These are phyloP conservation scores for Phytophthora syringae DNA, from an alignment of 352 stramenopile genomes.

Conservation along the genomic window DNA sequence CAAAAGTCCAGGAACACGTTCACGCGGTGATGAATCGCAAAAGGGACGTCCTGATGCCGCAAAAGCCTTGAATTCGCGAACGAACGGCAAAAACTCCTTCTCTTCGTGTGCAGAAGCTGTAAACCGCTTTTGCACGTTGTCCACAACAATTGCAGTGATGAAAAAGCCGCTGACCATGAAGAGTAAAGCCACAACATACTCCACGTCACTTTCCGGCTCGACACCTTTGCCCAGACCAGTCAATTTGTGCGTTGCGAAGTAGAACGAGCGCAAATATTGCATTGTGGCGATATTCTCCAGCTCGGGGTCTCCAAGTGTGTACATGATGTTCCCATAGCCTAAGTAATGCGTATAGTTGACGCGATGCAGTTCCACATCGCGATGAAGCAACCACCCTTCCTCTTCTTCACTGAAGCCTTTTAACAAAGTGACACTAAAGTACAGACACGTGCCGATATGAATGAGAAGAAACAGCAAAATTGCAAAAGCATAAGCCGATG, in stretches of 20 bases:
- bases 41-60: slow-evolving; percentile 47
- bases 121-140: slow-evolving; percentile 64
- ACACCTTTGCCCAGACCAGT: slow-evolving; percentile 47
- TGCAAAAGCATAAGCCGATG: slow-evolving; percentile 25
- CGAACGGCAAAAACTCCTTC: slow-evolving; percentile 60
- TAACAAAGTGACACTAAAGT: slow-evolving; percentile 41
- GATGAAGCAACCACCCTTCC: slow-evolving; percentile 32
- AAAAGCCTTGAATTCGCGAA: slow-evolving; percentile 65
- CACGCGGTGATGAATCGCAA: slow-evolving; percentile 54
- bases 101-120: slow-evolving; percentile 59
- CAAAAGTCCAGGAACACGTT: slow-evolving; percentile 70
- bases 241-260: slow-evolving; percentile 47
- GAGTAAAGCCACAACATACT: slow-evolving; percentile 42
- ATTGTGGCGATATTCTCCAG: slow-evolving; percentile 18
- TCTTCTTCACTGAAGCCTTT: slow-evolving; percentile 35
- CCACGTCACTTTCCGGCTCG: slow-evolving; percentile 40
- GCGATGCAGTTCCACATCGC: slow-evolving; percentile 34
- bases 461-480: slow-evolving; percentile 36
- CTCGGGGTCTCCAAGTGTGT: slow-evolving; percentile 6
- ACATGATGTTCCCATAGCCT: slow-evolving; percentile 7
- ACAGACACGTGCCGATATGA: slow-evolving; percentile 40
- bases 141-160: slow-evolving; percentile 56
- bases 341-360: slow-evolving; percentile 20
- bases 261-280: slow-evolving; percentile 56
- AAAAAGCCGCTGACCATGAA: slow-evolving; percentile 63